phyloP scores from a whole-genome alignment of 306 rosid species.

The Medicago arabica region DNA sequence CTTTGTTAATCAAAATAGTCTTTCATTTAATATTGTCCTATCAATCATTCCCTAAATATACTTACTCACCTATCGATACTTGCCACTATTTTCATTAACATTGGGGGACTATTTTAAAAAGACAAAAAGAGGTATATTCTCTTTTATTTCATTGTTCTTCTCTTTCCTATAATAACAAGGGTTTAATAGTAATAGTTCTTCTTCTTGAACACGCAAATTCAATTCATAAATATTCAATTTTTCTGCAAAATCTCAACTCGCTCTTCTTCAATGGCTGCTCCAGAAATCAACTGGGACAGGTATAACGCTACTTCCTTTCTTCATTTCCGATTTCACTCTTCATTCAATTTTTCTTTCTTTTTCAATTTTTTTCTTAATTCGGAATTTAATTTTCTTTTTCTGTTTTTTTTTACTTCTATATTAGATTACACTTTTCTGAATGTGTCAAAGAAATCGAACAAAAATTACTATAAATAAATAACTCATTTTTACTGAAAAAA shows the following conservation, averaged over 20 bases:
- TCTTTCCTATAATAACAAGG: too few relatives aligned
- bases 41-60: too few relatives aligned
- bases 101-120: too few relatives aligned
- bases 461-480: too few relatives aligned
- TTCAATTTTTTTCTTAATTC: background rate
- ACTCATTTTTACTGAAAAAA: background rate
- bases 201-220: background rate
- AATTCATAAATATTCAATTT: background rate
- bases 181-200: background rate
- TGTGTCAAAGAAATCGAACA: background rate
- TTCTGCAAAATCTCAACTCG: background rate
- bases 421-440: background rate
- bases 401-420: background rate
- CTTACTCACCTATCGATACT: too few relatives aligned
- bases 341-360: background rate
- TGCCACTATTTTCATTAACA: too few relatives aligned
- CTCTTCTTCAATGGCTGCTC: conserved; percentile 55
- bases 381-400: background rate
- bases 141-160: too few relatives aligned
- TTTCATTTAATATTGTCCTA: too few relatives aligned
- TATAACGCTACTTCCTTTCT: conserved; percentile 22
- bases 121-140: too few relatives aligned
- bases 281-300: conserved; percentile 96
- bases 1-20: too few relatives aligned
- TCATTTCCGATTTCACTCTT: background rate